These are phyloP conservation scores for Phytopythium mirpurense DNA, from an alignment of 352 stramenopile genomes.

Conservation along the genomic window DNA sequence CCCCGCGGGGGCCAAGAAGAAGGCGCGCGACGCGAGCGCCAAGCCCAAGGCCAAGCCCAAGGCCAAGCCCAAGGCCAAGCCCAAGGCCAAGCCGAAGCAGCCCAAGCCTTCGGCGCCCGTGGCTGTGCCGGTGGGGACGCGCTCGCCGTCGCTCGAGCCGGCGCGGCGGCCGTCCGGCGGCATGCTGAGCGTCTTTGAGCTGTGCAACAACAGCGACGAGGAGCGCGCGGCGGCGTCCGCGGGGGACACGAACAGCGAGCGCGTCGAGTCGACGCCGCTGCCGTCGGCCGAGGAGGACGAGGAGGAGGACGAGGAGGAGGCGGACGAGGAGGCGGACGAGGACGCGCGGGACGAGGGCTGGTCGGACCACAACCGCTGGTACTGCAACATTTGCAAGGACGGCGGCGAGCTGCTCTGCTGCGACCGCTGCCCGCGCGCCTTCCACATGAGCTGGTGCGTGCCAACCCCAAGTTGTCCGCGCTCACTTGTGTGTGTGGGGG, in stretches of 20 bases:
- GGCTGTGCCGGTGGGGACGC: neutral
- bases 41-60: neutral
- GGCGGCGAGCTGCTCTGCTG: constrained; percentile 89
- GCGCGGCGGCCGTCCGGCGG: constrained; percentile 23
- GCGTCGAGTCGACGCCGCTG: constrained; percentile 26
- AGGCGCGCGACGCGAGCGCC: neutral
- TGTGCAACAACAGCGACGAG: constrained; percentile 60
- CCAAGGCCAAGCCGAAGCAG: constrained; percentile 11
- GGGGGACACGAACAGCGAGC: constrained; percentile 21
- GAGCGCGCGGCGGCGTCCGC: constrained; percentile 22
- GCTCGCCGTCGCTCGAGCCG: constrained; percentile 8
- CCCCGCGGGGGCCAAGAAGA: neutral
- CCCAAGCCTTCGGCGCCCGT: constrained; percentile 2
- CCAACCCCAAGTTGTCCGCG: no score
- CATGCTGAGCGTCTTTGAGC: constrained; percentile 78
- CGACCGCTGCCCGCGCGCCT: constrained; percentile 89
- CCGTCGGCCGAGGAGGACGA: constrained; percentile 35
- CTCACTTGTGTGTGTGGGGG: neutral
- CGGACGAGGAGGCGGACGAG: constrained; percentile 52
- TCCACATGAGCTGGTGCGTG: constrained; percentile 87
- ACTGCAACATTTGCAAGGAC: constrained; percentile 90
- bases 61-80: constrained; percentile 10
- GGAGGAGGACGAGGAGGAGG: constrained; percentile 25
- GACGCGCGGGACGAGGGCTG: constrained; percentile 52
- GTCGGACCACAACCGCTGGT: constrained; percentile 86